Percentiles rank a stretch among this genome's conserved stretches.
Conservation (phyloP, 495 filamentous ascomycete species). For the Annulohypoxylon moriforme region DNA sequence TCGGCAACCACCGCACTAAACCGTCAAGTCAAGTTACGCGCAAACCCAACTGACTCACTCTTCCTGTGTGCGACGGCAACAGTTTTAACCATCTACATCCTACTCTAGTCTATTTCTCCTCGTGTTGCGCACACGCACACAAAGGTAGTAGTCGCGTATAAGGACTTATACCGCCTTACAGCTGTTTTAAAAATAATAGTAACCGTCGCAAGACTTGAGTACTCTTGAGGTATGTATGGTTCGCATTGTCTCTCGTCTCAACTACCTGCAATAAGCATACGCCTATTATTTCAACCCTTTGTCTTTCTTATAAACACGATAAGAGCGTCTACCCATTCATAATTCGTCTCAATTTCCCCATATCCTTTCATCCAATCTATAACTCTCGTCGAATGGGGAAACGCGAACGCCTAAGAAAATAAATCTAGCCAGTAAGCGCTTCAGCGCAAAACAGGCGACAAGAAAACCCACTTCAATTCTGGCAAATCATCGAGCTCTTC, state of each 20-base stretch:
- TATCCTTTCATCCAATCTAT: slow-evolving; percentile 21
- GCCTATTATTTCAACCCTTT: slow-evolving; percentile 13
- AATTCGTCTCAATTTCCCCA: slow-evolving; percentile 1
- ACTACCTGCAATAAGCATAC: background rate
- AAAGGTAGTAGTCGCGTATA: slow-evolving; percentile 12
- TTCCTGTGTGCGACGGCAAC: slow-evolving; percentile 2
- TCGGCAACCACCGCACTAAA: slow-evolving; percentile 9
- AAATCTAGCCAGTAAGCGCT: slow-evolving; percentile 49
- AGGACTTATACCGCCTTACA: slow-evolving; percentile 12
- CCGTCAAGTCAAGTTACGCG: slow-evolving; percentile 28
- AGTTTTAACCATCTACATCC: background rate
- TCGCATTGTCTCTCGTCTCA: slow-evolving; percentile 21
- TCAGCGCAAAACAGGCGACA: slow-evolving; percentile 48
- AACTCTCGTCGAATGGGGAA: slow-evolving; percentile 23
- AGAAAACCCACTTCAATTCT: slow-evolving; percentile 39
- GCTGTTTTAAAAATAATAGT: background rate
- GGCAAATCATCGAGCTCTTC: slow-evolving; percentile 60
- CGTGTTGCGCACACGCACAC: slow-evolving; percentile 4
- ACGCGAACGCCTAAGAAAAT: slow-evolving; percentile 18
- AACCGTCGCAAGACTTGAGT: slow-evolving; percentile 18
- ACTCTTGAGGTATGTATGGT: slow-evolving; percentile 25
- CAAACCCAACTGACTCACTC: background rate
- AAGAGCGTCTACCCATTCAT: slow-evolving; percentile 5
- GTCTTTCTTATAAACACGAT: slow-evolving; percentile 21
- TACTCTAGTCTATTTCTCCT: slow-evolving; percentile 11